Evolutionary conservation across 805 yeast species (phyloP), one percentile per base, ranked within the genome.

Genomic region (Yarrowia sp.): DNA sequence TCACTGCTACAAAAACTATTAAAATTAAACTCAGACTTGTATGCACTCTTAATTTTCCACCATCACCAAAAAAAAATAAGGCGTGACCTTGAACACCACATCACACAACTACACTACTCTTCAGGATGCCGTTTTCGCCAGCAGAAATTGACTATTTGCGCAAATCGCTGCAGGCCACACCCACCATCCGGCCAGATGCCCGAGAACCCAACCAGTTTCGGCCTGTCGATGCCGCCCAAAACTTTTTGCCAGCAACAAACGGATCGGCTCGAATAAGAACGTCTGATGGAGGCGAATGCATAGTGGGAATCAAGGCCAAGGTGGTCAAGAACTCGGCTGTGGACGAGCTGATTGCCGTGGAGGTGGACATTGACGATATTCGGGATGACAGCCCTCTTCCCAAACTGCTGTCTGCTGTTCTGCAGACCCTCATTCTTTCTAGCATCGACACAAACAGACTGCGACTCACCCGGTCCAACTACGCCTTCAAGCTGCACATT

Each of bases 251-350:
- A 0, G 85, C 88, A 64, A 90, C 97, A 3, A 91, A 94, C 78
- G 99, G 99, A 14, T 92, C 98, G 1, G 89, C 98, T 0, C 84
- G 97, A 79, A 85, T 94, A 19, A 84, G 92, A 71, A 84, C 92
- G 40, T 84, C 90, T 60, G 98, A 94, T 77, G 98, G 99, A 24
- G 86, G 92, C 70, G 98, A 95, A 78, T 92, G 97, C 73, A 88
- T 95, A 40, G 94, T 92, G 6, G 95, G 98, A 74, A 84, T 94
- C 58, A 95, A 95, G 78, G 86, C 93, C 13, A 89, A 90, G 73
- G 97, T 93, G 3, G 90, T 91, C 15, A 60, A 64, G 38, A 68
- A 69, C n/a, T 58, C 67, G n/a, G 64, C 70, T 69, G 77, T 70
- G 69, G 82, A 83, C 17, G 86, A 84, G 19, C 78, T 91, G 43